phyloP scores from a whole-genome alignment of 139 green algal genomes.

The Micractinium conductrix region DNA sequence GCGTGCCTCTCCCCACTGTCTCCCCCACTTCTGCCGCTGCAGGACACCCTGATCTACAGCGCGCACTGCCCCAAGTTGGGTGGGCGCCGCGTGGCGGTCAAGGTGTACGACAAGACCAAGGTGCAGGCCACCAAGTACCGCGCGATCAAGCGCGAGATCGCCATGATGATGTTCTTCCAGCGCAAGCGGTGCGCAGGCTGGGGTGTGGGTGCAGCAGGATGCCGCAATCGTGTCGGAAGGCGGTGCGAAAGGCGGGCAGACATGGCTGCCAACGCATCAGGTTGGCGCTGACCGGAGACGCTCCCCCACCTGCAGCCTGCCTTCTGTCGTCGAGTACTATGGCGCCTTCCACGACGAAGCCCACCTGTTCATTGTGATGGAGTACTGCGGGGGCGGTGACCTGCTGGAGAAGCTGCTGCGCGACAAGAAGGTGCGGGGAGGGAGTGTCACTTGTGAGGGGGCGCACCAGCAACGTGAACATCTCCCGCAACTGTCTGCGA shows the following conservation, averaged over 20 bases:
- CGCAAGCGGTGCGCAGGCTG: constrained; percentile 48
- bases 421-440: constrained; percentile 60
- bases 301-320: constrained; percentile 53
- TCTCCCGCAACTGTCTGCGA: too few relatives aligned
- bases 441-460: too few relatives aligned
- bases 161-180: constrained; percentile 76
- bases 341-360: constrained; percentile 70
- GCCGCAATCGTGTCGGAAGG: too few relatives aligned
- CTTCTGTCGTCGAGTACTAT: constrained; percentile 56
- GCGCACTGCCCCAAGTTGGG: constrained; percentile 54
- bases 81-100: constrained; percentile 54
- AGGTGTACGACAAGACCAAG: constrained; percentile 63
- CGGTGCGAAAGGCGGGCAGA: too few relatives aligned
- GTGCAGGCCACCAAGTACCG: constrained; percentile 63
- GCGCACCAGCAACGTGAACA: too few relatives aligned
- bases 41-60: constrained; percentile 63
- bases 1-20: too few relatives aligned
- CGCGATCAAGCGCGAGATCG: constrained; percentile 69
- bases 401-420: constrained; percentile 71
- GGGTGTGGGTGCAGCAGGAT: not conserved
- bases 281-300: not conserved
- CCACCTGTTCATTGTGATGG: constrained; percentile 80
- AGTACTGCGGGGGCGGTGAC: constrained; percentile 67
- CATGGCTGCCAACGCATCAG: not conserved
- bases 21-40: not conserved